A percentile compares a stretch with the other conserved stretches of the same genome.
Conservation (phyloP, 1,284 basidiomycete genomes). For the Cutaneotrichosporon dermatis region DNA sequence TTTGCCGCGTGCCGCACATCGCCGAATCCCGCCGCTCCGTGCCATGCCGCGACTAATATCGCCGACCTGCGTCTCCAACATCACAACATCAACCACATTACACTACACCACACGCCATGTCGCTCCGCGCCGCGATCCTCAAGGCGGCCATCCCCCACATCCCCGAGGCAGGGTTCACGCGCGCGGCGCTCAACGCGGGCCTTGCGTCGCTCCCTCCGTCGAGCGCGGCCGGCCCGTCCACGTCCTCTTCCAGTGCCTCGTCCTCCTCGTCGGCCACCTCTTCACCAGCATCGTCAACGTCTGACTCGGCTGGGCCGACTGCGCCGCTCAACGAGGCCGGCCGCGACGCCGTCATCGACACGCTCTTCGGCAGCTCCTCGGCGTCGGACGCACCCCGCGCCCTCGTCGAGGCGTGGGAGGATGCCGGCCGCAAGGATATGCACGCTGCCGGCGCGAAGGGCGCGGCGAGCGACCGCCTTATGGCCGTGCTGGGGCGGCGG, state of each 20-base stretch:
- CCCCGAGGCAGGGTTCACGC: constrained; percentile 37
- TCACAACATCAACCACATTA: neutral
- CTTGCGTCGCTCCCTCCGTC: constrained; percentile 21
- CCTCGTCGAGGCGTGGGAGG: constrained; percentile 34
- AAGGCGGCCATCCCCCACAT: constrained; percentile 30
- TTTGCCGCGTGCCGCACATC: neutral
- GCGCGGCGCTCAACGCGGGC: constrained; percentile 28
- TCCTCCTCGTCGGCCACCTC: neutral
- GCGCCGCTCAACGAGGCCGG: neutral
- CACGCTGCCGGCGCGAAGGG: neutral
- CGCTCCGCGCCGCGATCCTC: constrained; percentile 36
- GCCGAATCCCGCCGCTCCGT: neutral
- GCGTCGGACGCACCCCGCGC: constrained; percentile 19
- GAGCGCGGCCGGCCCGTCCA: neutral
- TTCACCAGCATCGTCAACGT: too few species aligned
- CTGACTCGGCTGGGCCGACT: too few species aligned
- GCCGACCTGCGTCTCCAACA: neutral
- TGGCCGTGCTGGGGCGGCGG: constrained; percentile 13
- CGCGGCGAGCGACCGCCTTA: constrained; percentile 1
- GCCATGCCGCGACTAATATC: too few species aligned
- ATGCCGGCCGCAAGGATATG: constrained; percentile 28
- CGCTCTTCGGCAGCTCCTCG: constrained; percentile 29
- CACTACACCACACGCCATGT: constrained; percentile 19
- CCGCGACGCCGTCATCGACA: constrained; percentile 30
- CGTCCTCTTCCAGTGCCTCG: neutral